These are phyloP conservation scores for Trichosporon sp. DNA, from an alignment of 1,284 basidiomycete genomes.

Conservation along the genomic window DNA sequence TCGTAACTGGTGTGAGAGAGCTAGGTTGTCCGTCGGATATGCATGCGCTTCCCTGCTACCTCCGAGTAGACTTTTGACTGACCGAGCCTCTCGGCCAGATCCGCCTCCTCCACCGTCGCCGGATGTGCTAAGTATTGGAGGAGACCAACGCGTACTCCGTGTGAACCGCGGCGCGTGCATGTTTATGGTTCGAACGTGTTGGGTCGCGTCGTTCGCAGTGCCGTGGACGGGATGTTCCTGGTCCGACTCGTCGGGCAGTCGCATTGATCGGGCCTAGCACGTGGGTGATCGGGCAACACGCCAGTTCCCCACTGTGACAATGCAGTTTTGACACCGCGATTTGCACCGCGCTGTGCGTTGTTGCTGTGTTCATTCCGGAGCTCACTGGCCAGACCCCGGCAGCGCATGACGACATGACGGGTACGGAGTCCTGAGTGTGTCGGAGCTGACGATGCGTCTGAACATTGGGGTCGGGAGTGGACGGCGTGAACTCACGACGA, in stretches of 20 bases:
- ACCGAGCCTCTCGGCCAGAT: too few relatives aligned
- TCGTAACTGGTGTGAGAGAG: too few relatives aligned
- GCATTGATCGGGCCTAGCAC: constrained; percentile 10
- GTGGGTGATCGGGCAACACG: constrained; percentile 8
- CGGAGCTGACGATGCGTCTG: constrained; percentile 4
- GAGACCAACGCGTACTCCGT: background rate
- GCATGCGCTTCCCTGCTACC: too few relatives aligned
- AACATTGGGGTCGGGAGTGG: background rate
- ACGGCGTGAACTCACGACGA: constrained; percentile 3
- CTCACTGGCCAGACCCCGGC: background rate
- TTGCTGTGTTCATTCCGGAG: background rate
- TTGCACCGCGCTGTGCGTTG: background rate
- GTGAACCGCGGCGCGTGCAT: background rate
- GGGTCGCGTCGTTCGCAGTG: background rate
- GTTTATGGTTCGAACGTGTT: background rate
- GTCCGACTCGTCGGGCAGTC: background rate
- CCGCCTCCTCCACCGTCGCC: background rate
- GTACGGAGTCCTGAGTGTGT: background rate
- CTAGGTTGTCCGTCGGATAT: too few relatives aligned
- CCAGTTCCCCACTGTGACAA: background rate
- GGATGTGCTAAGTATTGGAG: background rate
- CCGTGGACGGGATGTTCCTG: background rate
- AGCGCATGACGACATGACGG: constrained; percentile 10
- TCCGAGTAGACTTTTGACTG: too few relatives aligned
- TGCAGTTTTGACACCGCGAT: background rate